Evolutionary conservation across 768 basidiomycete genomes (phyloP).

Genomic region (Pholiota microspora): DNA sequence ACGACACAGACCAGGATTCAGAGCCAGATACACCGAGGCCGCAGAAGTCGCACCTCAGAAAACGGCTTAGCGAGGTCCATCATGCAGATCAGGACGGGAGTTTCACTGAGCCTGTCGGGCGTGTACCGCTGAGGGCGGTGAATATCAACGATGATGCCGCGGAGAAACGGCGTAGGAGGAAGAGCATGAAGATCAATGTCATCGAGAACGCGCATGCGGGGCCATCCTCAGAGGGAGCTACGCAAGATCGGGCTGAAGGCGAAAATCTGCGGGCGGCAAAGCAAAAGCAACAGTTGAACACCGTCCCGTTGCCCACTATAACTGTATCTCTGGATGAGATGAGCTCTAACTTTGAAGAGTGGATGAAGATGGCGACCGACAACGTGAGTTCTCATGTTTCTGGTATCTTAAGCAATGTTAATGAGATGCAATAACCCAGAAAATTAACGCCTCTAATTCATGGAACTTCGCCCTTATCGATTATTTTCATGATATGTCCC

Average conservation of each 20-base stretch:
- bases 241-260: conserved; percentile 28
- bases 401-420: conserved; percentile 1
- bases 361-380: conserved; percentile 99
- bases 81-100: conserved; percentile 43
- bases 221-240: conserved; percentile 50
- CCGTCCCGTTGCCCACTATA: conserved; percentile 56
- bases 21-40: conserved; percentile 40
- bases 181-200: conserved; percentile 65
- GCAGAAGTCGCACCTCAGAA: conserved; percentile 42
- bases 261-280: conserved; percentile 43
- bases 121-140: conserved; percentile 43
- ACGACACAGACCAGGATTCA: conserved; percentile 36
- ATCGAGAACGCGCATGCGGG: conserved; percentile 59
- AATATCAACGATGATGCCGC: conserved; percentile 83
- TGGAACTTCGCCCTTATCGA: conserved; percentile 99
- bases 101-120: conserved; percentile 35
- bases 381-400: conserved; percentile 59
- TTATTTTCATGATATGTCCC: conserved; percentile 98
- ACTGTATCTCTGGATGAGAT: conserved; percentile 79
- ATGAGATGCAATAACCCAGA: conserved; percentile 48
- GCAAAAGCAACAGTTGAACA: conserved; percentile 62
- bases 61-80: conserved; percentile 62
- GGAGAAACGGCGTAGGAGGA: conserved; percentile 79
- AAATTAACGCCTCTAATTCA: conserved; percentile 97
- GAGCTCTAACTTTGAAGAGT: conserved; percentile 94